Evolutionary conservation across 192 early-diverging fungal genomes (phyloP).

Genomic region (Chytriomyces sp.): DNA sequence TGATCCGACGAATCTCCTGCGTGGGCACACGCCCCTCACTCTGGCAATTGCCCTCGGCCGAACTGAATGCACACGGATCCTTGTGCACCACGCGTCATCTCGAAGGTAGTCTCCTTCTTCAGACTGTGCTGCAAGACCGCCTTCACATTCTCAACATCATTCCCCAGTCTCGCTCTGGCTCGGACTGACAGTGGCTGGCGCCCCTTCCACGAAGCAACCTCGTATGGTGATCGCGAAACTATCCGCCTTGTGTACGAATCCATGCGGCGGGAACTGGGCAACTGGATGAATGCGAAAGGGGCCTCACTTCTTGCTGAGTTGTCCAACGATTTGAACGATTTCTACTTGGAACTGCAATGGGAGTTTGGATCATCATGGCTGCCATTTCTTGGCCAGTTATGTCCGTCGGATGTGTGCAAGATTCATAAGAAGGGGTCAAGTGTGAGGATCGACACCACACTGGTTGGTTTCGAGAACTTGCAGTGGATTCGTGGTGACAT

Average conservation of each 20-base stretch:
- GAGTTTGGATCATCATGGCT: slow-evolving; percentile 46
- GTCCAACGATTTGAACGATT: slow-evolving; percentile 46
- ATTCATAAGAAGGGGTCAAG: slow-evolving; percentile 50
- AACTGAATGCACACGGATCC: slow-evolving; percentile 37
- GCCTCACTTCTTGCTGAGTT: slow-evolving; percentile 25
- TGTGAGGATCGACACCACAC: slow-evolving; percentile 58
- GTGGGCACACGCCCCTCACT: slow-evolving; percentile 57
- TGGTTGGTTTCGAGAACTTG: slow-evolving; percentile 61
- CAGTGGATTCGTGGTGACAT: slow-evolving; percentile 59
- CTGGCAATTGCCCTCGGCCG: slow-evolving; percentile 52
- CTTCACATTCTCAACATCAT: too few species aligned
- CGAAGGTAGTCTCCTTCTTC: background rate
- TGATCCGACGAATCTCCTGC: background rate
- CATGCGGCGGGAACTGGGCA: slow-evolving; percentile 37
- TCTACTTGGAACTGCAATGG: slow-evolving; percentile 58
- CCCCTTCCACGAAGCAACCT: slow-evolving; percentile 59
- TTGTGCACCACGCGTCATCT: slow-evolving; percentile 40
- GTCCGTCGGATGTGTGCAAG: slow-evolving; percentile 46
- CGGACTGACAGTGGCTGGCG: slow-evolving; percentile 55
- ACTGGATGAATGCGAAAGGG: background rate
- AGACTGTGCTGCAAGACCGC: too few species aligned
- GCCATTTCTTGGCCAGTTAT: slow-evolving; percentile 53
- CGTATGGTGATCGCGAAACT: slow-evolving; percentile 50
- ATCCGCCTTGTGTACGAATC: slow-evolving; percentile 36
- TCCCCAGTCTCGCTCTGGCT: slow-evolving; percentile 33